Evolutionary conservation across 129 eudicot genomes (phyloP), one percentile per base, ranked within the genome.

Genomic region (Silybum marianum): DNA sequence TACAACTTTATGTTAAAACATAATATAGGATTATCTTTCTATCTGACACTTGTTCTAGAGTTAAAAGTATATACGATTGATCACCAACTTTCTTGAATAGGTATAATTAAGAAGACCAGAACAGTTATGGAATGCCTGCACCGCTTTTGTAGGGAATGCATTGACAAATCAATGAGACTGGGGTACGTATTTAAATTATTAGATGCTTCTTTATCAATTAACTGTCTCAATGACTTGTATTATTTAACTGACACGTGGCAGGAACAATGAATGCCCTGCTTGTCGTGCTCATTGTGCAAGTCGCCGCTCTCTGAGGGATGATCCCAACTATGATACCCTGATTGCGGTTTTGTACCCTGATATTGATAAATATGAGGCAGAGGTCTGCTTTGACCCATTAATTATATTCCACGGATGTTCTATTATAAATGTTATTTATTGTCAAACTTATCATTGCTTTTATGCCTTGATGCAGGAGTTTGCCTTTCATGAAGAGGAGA

Each of bases 51-150:
- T 60, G 39, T 58, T 32, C n/a, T 28, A 22, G 7, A 62, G 42
- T 38, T 38, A 32, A 38, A 7, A 38, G 6, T 18, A 76, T 30
- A 76, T 34, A 58, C 36, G 18, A 32, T 21, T 77, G 60, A 72
- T 69, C 46, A 62, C 30, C 66, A 72, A 14, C 25, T 78, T 75
- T 48, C 36, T 75, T 74, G 54, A 68, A 30, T 80, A 95, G 99
- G 98, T 71, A 89, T 95, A 54, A 95, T 95, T 72, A 86, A 95
- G 81, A 95, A 92, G 91, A 93, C 99, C 32, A 85, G 99, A 84
- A 93, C 93, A 23, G 99, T 95, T 73, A 95, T 95, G 99, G 98
- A 91, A 83, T 95, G 99, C 81, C 89, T 95, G 44, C 99, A 95
- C 89, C 97, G 99, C 26, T 95, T 95, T 85, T 95, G 99, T 88